These are phyloP conservation scores for Puya raimondii DNA, from an alignment of 176 grass and related monocot species.

Conservation along the genomic window DNA sequence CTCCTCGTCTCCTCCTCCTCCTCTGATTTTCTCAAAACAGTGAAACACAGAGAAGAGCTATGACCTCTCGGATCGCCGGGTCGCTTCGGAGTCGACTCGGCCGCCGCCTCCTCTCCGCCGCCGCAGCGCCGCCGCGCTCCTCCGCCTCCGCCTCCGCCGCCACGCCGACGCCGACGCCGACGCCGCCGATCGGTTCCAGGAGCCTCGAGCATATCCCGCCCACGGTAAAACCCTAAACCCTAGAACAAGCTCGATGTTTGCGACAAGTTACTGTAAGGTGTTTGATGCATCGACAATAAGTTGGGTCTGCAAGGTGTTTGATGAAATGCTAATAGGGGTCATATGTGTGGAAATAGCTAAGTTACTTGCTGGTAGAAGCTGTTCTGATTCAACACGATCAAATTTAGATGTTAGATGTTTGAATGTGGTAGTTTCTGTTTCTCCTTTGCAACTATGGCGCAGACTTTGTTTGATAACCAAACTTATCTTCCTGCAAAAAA, in stretches of 20 bases:
- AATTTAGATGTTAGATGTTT: too few species aligned
- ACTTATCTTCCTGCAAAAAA: too few species aligned
- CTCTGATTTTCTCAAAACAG: neutral
- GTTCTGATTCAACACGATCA: neutral
- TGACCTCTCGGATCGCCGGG: conserved; percentile 2
- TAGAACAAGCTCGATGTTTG: neutral
- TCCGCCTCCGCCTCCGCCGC: neutral
- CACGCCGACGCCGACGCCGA: neutral
- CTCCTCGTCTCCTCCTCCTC: neutral
- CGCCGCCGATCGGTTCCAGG: neutral
- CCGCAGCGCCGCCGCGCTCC: neutral
- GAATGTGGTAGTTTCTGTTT: too few species aligned
- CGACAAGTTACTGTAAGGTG: too few species aligned
- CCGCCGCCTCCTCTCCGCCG: neutral
- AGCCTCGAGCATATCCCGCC: neutral
- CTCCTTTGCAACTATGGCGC: too few species aligned
- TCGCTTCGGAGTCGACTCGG: neutral
- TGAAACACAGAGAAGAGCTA: neutral
- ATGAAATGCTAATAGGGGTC: neutral
- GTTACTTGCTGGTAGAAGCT: neutral
- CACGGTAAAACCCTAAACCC: neutral
- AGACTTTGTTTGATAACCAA: too few species aligned
- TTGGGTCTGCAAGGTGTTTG: neutral
- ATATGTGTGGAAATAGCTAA: neutral
- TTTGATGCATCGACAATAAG: neutral